Base-by-base conservation (phyloP, 441 rosid species). In the Syzygium malaccense region DNA sequence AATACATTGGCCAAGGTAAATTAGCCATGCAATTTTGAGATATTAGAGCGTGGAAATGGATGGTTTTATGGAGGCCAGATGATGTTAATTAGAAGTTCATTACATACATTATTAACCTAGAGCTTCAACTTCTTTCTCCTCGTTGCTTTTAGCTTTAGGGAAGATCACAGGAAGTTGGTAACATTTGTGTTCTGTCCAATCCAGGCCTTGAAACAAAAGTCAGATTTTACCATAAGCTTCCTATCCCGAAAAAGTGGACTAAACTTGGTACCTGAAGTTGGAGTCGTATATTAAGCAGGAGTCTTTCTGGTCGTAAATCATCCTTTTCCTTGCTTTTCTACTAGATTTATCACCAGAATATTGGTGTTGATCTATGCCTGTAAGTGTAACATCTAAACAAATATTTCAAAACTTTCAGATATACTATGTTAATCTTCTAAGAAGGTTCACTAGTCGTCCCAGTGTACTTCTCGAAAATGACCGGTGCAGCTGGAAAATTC, bases 1-100 rank as follows among this genome's bases (percentile, higher is more conserved):
- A 95, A 97, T 94, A 96, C 98, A 14, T 94, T 97, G 85, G 99
- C 94, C 90, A 96, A 97, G 97, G 98, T 95, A 91, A 45, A 41
- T 15, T 53, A 17, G 26, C 49, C 20, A 19, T 8, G 8, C 41
- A n/a, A n/a, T 26, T 57, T 57, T 11, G n/a, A 57, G 62, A 10
- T 57, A 11, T 25, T 25, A 57, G 58, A 55, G 62, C 14, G 12
- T 25, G 62, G 62, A 57, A 25, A 5, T 25, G n/a, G 62, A 57
- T 57, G n/a, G 62, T 57, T 57, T 2, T 25, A 25, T 4, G n/a
- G 4, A 57, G n/a, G 28, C 6, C 62, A 57, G 62, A 57, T 57
- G 5, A 57, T 57, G n/a, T 57, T 14, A 11, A 25, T 57, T 25
- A 10, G n/a, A 55, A 57, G 62, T 57, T 8, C 62, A 8, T 25